Percentiles rank a stretch among this genome's conserved stretches.
phyloP scores from a whole-genome alignment of 2,329 filamentous ascomycete genomes.

The Ascochyta pisi region DNA sequence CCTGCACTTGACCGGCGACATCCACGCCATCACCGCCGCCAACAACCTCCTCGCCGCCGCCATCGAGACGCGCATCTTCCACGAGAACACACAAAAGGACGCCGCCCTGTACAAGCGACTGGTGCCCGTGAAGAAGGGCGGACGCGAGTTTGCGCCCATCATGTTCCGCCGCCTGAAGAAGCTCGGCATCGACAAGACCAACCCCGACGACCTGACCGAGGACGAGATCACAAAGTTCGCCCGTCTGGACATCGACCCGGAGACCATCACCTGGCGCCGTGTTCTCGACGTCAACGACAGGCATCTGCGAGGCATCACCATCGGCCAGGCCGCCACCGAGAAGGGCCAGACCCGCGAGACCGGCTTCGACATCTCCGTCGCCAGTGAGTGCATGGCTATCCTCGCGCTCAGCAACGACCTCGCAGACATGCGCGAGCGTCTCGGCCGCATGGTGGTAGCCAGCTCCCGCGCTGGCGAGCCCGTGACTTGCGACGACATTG shows the following conservation, averaged over 20 bases:
- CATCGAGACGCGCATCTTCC: constrained; percentile 97
- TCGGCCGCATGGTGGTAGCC: constrained; percentile 95
- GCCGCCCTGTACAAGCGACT: constrained; percentile 84
- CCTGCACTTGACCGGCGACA: constrained; percentile 94
- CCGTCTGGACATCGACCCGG: constrained; percentile 93
- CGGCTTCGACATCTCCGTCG: constrained; percentile 96
- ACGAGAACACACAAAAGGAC: constrained; percentile 94
- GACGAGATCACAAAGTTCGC: constrained; percentile 90
- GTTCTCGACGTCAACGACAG: constrained; percentile 98
- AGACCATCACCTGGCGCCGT: constrained; percentile 95
- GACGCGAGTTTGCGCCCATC: constrained; percentile 82
- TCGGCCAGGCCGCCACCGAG: constrained; percentile 88
- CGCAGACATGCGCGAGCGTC: constrained; percentile 86
- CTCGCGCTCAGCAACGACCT: constrained; percentile 90
- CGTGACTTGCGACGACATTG: constrained; percentile 94
- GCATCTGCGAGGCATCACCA: constrained; percentile 85
- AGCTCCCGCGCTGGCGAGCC: constrained; percentile 85
- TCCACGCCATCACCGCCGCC: constrained; percentile 94
- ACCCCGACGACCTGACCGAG: constrained; percentile 86
- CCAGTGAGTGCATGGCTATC: constrained; percentile 98
- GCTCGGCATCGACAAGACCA: constrained; percentile 92
- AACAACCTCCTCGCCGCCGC: constrained; percentile 97
- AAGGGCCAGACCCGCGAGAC: constrained; percentile 88
- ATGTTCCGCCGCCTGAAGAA: constrained; percentile 96
- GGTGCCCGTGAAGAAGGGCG: constrained; percentile 88